Evolutionary conservation across 2,329 filamentous ascomycete genomes (phyloP), one percentile per base, ranked within the genome.

Genomic region (Mollisiaceae sp.): DNA sequence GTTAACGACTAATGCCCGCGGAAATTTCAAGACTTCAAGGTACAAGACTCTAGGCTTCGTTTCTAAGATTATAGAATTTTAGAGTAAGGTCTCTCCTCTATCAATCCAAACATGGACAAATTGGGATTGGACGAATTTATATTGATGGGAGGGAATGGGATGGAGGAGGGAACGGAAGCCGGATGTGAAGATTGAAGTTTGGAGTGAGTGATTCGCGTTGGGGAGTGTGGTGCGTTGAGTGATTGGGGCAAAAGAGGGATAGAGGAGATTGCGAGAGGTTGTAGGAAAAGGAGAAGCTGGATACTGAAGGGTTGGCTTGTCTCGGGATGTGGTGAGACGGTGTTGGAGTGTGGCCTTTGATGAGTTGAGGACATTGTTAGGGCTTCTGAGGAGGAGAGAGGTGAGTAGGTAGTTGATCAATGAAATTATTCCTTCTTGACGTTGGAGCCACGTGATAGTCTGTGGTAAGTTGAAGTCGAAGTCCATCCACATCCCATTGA

Each of bases 181-280:
- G 12, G 50, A 54, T 27, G 32, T 35, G 50, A 3, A 32, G 2
- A 50, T 50, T 20, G 12, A 24, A 8, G 45, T 22, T 8, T 24
- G 3, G 45, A 50, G 45, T 22, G 45, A 50, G 50, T 32, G 32
- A 3, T 35, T 54, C 22, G 24, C 22, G 50, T 15, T n/a, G 12
- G 50, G 50, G n/a, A 15, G 50, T n/a, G 50, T 24, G 27, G 18
- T 54, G 12, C 32, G 32, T 18, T 24, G 32, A 18, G 32, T 54
- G 50, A 24, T 54, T 5, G 22, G 24, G 32, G 9, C 14, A 54
- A 8, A 27, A 50, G 45, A 18, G 27, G 27, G 50, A 54, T 54
- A 27, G 50, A 54, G 8, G 50, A 54, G 50, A 54, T 54, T 15
- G 50, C n/a, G 50, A 54, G 50, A 54, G 50, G 11, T 35, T 54